Conservation (phyloP, 495 filamentous ascomycete species). For the Parathielavia hyrcaniae region DNA sequence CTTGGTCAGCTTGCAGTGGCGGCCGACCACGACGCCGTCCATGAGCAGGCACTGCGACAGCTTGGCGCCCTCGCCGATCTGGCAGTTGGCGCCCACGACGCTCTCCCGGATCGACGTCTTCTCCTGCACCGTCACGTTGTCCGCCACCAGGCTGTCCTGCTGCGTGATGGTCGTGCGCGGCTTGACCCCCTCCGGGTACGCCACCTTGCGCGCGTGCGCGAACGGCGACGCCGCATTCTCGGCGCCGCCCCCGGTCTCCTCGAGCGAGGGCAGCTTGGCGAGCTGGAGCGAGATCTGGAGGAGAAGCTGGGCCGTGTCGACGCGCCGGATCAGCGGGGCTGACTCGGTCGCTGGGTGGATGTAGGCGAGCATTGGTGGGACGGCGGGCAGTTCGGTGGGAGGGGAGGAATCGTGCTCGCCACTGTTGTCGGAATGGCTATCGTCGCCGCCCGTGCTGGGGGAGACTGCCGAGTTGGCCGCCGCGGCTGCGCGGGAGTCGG, state of each 20-base stretch:
- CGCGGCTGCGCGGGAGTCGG: slow-evolving; percentile 29
- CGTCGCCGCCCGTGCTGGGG: background rate
- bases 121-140: slow-evolving; percentile 78
- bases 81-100: slow-evolving; percentile 78
- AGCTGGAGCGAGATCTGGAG: slow-evolving; percentile 76
- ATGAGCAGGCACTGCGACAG: slow-evolving; percentile 79
- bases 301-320: slow-evolving; percentile 78
- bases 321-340: slow-evolving; percentile 66
- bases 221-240: slow-evolving; percentile 55
- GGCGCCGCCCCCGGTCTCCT: slow-evolving; percentile 56
- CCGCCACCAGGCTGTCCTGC: slow-evolving; percentile 68
- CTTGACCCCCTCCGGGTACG: slow-evolving; percentile 70
- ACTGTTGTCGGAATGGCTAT: slow-evolving; percentile 16
- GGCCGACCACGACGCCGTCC: slow-evolving; percentile 78
- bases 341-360: slow-evolving; percentile 49
- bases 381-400: slow-evolving; percentile 43
- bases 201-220: slow-evolving; percentile 70
- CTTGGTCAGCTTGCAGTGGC: slow-evolving; percentile 67
- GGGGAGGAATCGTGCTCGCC: slow-evolving; percentile 32
- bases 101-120: slow-evolving; percentile 81
- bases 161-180: slow-evolving; percentile 68
- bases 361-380: slow-evolving; percentile 74
- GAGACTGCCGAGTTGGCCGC: slow-evolving; percentile 15
- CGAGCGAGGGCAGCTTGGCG: slow-evolving; percentile 64
- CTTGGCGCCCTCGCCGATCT: slow-evolving; percentile 73